These are phyloP conservation scores for Cytospora chrysosperma DNA, from an alignment of 2,329 filamentous ascomycete genomes.

Conservation along the genomic window DNA sequence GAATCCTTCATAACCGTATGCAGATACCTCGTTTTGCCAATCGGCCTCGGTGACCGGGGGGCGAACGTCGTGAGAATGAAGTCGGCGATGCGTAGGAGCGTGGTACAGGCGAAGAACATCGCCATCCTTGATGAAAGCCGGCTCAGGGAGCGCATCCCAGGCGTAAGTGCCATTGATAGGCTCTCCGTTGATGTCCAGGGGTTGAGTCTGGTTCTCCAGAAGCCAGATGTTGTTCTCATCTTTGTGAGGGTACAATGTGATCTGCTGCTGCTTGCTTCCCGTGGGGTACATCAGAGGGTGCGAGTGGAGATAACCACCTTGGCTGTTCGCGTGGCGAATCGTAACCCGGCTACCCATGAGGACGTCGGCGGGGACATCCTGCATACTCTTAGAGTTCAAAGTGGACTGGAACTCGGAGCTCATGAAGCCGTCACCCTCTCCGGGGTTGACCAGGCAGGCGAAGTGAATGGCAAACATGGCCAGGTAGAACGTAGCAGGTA, in stretches of 20 bases:
- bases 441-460: slow-evolving; percentile 86
- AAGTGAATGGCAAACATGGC: slow-evolving; percentile 98
- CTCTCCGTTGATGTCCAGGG: slow-evolving; percentile 71
- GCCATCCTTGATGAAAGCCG: slow-evolving; percentile 73
- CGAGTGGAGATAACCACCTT: slow-evolving; percentile 96
- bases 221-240: slow-evolving; percentile 97
- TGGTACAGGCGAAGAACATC: slow-evolving; percentile 83
- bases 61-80: slow-evolving; percentile 95
- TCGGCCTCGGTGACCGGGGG: slow-evolving; percentile 82
- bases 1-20: slow-evolving; percentile 96
- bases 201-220: slow-evolving; percentile 94
- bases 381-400: slow-evolving; percentile 94
- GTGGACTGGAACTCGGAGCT: slow-evolving; percentile 98
- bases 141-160: slow-evolving; percentile 73
- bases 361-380: slow-evolving; percentile 89
- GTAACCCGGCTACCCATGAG: slow-evolving; percentile 82
- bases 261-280: slow-evolving; percentile 97
- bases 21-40: slow-evolving; percentile 95
- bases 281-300: slow-evolving; percentile 97
- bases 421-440: slow-evolving; percentile 99
- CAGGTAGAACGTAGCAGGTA: slow-evolving; percentile 89
- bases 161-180: slow-evolving; percentile 77
- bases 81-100: slow-evolving; percentile 74
- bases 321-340: slow-evolving; percentile 93
- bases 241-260: slow-evolving; percentile 98